A percentile compares a stretch with the other conserved stretches of the same genome.
Evolutionary conservation across 2,329 filamentous ascomycete genomes (phyloP).

Genomic region (Cyclaneusma minus): DNA sequence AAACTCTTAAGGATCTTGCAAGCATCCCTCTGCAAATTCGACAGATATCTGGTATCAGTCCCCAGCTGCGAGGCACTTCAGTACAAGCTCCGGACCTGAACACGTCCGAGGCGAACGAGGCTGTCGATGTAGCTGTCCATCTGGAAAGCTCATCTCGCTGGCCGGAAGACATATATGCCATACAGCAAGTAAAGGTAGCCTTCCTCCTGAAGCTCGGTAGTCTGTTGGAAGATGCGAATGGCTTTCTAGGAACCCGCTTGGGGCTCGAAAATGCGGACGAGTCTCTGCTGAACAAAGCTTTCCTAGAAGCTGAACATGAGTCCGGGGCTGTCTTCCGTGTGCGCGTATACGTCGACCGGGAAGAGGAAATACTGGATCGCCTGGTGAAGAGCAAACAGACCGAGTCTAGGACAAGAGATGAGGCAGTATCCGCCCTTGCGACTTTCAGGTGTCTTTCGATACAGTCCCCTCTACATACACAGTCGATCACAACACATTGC

Average conservation of each 20-base stretch:
- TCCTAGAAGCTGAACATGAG: constrained; percentile 66
- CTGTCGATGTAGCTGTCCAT: constrained; percentile 69
- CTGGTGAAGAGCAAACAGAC: constrained; percentile 58
- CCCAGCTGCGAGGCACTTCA: constrained; percentile 62
- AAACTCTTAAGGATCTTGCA: constrained; percentile 60
- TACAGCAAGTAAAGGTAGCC: constrained; percentile 86
- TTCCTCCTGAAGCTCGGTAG: constrained; percentile 56
- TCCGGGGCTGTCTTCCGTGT: constrained; percentile 64
- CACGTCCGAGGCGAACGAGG: constrained; percentile 26
- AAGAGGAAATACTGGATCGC: constrained; percentile 67
- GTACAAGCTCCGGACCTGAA: constrained; percentile 36
- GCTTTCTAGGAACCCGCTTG: constrained; percentile 48
- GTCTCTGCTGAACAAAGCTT: constrained; percentile 61
- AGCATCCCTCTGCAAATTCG: constrained; percentile 78
- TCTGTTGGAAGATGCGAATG: constrained; percentile 46
- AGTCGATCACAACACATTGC: constrained; percentile 65
- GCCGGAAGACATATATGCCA: constrained; percentile 82
- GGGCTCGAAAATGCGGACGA: constrained; percentile 65
- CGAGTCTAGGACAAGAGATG: constrained; percentile 49
- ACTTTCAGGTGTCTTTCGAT: constrained; percentile 56
- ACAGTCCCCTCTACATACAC: constrained; percentile 62
- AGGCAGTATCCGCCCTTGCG: constrained; percentile 53
- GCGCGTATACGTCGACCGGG: constrained; percentile 77
- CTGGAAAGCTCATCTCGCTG: constrained; percentile 89
- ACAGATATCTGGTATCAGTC: constrained; percentile 58